Evolutionary conservation across 257 asterid species (phyloP).

Genomic region (Ilex asprella): DNA sequence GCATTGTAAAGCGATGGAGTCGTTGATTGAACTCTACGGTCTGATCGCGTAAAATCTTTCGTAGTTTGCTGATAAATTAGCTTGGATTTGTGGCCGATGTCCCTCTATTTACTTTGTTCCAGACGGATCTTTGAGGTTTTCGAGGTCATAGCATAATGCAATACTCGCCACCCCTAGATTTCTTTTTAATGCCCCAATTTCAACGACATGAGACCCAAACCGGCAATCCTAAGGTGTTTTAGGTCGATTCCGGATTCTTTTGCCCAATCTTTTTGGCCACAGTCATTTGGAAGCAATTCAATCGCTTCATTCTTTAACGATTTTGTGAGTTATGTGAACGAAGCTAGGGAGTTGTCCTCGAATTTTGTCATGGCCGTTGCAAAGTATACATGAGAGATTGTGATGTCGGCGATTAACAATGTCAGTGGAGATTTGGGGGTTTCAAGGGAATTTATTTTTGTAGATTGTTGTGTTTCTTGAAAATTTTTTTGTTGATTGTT

Average conservation of each 20-base stretch:
- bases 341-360: too few relatives aligned
- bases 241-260: constrained; percentile 72
- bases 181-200: constrained; percentile 51
- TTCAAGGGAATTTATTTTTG: too few relatives aligned
- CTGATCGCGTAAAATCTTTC: constrained; percentile 58
- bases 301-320: constrained; percentile 57
- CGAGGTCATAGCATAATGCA: constrained; percentile 85
- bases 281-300: constrained; percentile 53
- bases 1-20: constrained; percentile 72
- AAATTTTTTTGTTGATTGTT: too few relatives aligned
- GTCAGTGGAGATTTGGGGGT: too few relatives aligned
- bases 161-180: constrained; percentile 65
- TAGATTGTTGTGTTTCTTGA: too few relatives aligned
- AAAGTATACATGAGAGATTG: too few relatives aligned
- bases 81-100: constrained; percentile 90
- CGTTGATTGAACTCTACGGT: constrained; percentile 83
- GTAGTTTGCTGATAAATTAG: constrained; percentile 57
- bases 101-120: too few relatives aligned
- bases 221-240: constrained; percentile 63
- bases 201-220: constrained; percentile 62
- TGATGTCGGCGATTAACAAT: too few relatives aligned
- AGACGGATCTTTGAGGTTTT: constrained; percentile 69
- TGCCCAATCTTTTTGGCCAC: constrained; percentile 76
- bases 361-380: too few relatives aligned
- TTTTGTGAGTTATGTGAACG: constrained; percentile 40